These are phyloP conservation scores for Manihot esculenta DNA, from an alignment of 441 rosid species.

Conservation along the genomic window DNA sequence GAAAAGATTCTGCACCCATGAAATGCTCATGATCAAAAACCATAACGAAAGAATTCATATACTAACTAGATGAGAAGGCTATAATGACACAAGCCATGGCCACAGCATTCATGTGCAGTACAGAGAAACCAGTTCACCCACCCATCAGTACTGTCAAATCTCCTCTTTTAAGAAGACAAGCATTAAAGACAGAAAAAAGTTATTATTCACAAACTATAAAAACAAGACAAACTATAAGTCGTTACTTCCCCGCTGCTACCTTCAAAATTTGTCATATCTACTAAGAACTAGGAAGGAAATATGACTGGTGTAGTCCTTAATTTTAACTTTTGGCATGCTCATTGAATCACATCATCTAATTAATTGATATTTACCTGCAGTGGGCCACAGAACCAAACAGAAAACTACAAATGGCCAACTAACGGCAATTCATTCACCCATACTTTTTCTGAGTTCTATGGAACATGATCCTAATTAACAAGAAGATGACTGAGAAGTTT, in stretches of 20 bases:
- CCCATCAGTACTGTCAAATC: too few relatives aligned
- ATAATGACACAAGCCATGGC: constrained; percentile 3
- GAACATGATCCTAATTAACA: constrained; percentile 9
- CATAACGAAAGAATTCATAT: constrained; percentile 1
- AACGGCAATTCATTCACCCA: not conserved
- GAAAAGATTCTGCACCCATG: constrained; percentile 67
- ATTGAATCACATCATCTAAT: constrained; percentile 7
- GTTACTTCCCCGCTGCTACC: constrained; percentile 6
- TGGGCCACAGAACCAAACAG: not conserved
- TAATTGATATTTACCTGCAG: constrained; percentile 3
- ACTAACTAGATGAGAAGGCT: constrained; percentile 6
- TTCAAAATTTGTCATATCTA: not conserved
- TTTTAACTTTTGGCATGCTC: not conserved
- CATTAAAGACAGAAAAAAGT: too few relatives aligned
- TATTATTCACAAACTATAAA: too few relatives aligned
- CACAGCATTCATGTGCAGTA: not conserved
- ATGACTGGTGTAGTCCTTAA: constrained; percentile 8
- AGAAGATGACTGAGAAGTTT: not conserved
- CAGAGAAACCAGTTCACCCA: not conserved
- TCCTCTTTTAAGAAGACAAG: too few relatives aligned
- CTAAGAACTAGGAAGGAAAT: constrained; percentile 6
- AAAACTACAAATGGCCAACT: not conserved
- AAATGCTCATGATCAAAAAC: constrained; percentile 17
- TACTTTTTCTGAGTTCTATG: not conserved
- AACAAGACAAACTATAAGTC: too few relatives aligned